Base-by-base conservation (phyloP, 2,329 filamentous ascomycete genomes). In the Thermothelomyces thermophilus region DNA sequence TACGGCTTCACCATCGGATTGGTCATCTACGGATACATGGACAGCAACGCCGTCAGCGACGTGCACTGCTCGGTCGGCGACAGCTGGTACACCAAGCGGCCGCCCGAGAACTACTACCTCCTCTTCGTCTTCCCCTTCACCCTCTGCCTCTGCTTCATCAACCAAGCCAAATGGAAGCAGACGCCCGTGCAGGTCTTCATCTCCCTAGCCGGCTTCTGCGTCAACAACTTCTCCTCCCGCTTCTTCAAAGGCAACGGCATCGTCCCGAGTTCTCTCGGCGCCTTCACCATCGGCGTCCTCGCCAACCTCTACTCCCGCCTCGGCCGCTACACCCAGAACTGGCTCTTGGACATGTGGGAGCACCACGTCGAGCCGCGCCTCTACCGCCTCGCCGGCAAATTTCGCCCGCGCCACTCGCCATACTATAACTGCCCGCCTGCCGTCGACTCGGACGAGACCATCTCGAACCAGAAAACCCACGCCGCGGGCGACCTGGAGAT, bases 261-360 rank as follows among this genome's bases (percentile, higher is more conserved):
- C 56, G 80, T 94, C 28, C 82, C 83, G 48, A 89, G 86, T 66
- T 87, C 87, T 36, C 74, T 93, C 2, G 86, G 86, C 28, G 87
- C 88, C 0, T 75, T 94, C 44, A 78, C 80, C 0, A 81, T 94
- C 13, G 88, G 88, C 10, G 77, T 90, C 30, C 70, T 89, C 43
- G 87, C 87, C 3, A 94, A 94, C 58, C 63, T 89, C 2, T 91
- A 93, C 69, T 84, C 84, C 13, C 78, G 87, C 2, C 67, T 83
- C n/a, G 79, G 81, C 14, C 71, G 75, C 3, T 71, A 79, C 53
- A 64, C 76, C 5, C 75, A 83, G 58, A 83, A 82, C 56, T 69
- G 66, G 46, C 71, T 70, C 55, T 62, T 80, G 3, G 74, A 80
- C 54, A 41, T 74, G 48, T 84, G 77, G 75, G 71, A 80, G 52